These are phyloP conservation scores for Aureobasidium subglaciale DNA, from an alignment of 2,329 filamentous ascomycete species.

Conservation along the genomic window DNA sequence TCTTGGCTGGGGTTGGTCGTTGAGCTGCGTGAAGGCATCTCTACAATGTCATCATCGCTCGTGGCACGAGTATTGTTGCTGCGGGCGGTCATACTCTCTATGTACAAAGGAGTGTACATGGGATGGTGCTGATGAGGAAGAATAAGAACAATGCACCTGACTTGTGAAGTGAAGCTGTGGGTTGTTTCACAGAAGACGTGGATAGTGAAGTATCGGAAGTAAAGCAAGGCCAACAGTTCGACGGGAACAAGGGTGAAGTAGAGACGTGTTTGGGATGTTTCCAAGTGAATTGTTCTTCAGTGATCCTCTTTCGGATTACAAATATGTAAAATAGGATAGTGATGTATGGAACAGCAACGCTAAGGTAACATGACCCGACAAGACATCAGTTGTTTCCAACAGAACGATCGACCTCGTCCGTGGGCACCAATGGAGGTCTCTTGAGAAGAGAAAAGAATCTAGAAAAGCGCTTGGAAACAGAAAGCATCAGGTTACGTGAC, in stretches of 20 bases:
- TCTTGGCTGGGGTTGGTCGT: background rate
- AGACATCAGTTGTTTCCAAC: background rate
- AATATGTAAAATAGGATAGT: background rate
- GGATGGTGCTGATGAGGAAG: background rate
- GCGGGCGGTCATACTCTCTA: background rate
- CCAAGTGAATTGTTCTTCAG: background rate
- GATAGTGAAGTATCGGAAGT: too few relatives aligned
- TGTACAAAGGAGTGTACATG: background rate
- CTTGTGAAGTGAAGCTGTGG: too few relatives aligned
- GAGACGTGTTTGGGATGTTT: too few relatives aligned
- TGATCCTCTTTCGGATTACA: background rate
- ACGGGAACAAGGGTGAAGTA: too few relatives aligned
- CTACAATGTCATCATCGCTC: background rate
- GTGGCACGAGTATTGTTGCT: background rate
- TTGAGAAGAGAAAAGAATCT: background rate
- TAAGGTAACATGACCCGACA: background rate
- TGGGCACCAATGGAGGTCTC: background rate
- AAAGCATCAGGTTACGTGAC: background rate
- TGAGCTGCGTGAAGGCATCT: background rate
- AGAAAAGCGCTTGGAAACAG: background rate
- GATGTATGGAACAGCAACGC: conserved; percentile 5
- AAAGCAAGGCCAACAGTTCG: too few relatives aligned
- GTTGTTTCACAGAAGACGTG: too few relatives aligned
- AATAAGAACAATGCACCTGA: background rate
- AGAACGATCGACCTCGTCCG: background rate